These are phyloP conservation scores for Fusarium devonianum DNA, from an alignment of 2,329 filamentous ascomycete species.

Conservation along the genomic window DNA sequence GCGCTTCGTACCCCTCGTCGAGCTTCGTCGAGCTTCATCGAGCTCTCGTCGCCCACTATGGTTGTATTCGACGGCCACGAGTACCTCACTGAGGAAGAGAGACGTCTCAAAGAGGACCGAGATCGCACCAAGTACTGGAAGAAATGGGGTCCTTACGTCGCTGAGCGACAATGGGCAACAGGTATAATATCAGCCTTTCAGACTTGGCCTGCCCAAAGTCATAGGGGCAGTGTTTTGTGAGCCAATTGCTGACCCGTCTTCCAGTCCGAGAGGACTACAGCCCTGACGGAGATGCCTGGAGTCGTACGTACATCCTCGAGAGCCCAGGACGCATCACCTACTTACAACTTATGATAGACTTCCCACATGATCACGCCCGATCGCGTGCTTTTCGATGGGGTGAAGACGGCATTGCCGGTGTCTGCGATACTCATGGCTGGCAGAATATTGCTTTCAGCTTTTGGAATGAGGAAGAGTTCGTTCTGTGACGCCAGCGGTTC, in stretches of 20 bases:
- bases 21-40: constrained; percentile 6
- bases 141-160: constrained; percentile 94
- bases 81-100: constrained; percentile 89
- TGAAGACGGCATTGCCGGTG: constrained; percentile 95
- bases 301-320: constrained; percentile 67
- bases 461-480: constrained; percentile 95
- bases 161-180: constrained; percentile 95
- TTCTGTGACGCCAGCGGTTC: not conserved
- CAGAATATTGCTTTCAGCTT: constrained; percentile 96
- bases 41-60: constrained; percentile 60
- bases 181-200: constrained; percentile 58
- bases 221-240: constrained; percentile 10
- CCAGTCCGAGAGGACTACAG: constrained; percentile 87
- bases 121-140: constrained; percentile 94
- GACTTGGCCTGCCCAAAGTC: constrained; percentile 5
- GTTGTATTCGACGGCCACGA: constrained; percentile 89
- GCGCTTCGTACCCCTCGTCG: constrained; percentile 28
- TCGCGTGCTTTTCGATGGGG: constrained; percentile 93
- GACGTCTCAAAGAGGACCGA: constrained; percentile 84
- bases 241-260: constrained; percentile 36
- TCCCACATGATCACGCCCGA: constrained; percentile 90
- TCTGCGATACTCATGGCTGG: constrained; percentile 86
- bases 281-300: constrained; percentile 93
- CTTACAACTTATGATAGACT: constrained; percentile 66
- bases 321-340: constrained; percentile 12